These are phyloP conservation scores for Quercus robur DNA, from an alignment of 306 rosid species.

Conservation along the genomic window DNA sequence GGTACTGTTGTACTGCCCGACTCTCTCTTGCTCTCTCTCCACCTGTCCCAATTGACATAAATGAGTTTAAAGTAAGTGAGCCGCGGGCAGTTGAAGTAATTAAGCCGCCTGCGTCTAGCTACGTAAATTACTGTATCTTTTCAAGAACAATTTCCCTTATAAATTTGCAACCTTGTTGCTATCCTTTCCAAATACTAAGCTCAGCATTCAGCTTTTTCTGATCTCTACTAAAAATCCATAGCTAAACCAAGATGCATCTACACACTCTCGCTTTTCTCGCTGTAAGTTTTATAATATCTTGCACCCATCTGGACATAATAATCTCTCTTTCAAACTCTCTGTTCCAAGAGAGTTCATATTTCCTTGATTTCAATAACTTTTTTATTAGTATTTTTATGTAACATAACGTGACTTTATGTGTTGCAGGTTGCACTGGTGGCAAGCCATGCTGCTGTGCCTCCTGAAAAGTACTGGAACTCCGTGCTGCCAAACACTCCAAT, in stretches of 20 bases:
- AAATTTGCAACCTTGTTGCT: slow-evolving; percentile 21
- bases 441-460: slow-evolving; percentile 54
- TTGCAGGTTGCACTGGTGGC: slow-evolving; percentile 44
- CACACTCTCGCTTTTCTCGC: slow-evolving; percentile 36
- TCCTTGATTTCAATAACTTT: neutral
- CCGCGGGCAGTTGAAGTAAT: slow-evolving; percentile 54
- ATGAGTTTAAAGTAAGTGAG: slow-evolving; percentile 20
- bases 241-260: slow-evolving; percentile 37
- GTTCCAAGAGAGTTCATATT: neutral
- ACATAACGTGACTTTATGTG: neutral
- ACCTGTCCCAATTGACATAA: slow-evolving; percentile 33
- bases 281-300: slow-evolving; percentile 34
- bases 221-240: neutral
- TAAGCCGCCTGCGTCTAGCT: slow-evolving; percentile 9
- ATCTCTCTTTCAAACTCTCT: neutral
- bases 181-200: neutral
- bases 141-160: slow-evolving; percentile 20
- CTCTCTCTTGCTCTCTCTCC: slow-evolving; percentile 4
- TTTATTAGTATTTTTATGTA: neutral
- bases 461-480: slow-evolving; percentile 65
- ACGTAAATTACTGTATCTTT: neutral
- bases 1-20: neutral
- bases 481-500: slow-evolving; percentile 60
- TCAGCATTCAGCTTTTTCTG: slow-evolving; percentile 13
- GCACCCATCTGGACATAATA: neutral